Evolutionary conservation across 2,329 filamentous ascomycete species (phyloP).

Genomic region (Laburnicola sp.): DNA sequence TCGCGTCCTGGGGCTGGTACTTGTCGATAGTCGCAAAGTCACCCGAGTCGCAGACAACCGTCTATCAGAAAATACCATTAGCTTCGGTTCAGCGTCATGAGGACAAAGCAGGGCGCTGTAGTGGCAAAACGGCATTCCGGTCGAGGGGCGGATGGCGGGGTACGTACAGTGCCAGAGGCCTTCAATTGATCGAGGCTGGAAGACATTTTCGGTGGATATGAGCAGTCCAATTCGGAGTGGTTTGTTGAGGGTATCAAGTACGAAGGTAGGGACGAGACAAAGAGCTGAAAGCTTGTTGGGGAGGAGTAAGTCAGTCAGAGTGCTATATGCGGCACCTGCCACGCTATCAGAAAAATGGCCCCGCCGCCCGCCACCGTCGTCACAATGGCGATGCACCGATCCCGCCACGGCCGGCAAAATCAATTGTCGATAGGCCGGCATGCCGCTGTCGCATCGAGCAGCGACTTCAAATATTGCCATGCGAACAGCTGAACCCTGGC

Average conservation of each 20-base stretch:
- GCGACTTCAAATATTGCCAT: constrained; percentile 22
- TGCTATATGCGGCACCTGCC: constrained; percentile 6
- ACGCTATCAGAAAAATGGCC: constrained; percentile 10
- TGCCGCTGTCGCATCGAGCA: constrained; percentile 32
- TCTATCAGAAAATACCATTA: constrained; percentile 54
- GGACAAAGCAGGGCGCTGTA: constrained; percentile 10
- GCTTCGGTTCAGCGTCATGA: neutral
- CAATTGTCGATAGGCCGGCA: constrained; percentile 23
- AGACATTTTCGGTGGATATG: constrained; percentile 62
- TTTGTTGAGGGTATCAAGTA: constrained; percentile 5
- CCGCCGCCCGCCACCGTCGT: neutral
- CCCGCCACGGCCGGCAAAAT: constrained; percentile 27
- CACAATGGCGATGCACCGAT: constrained; percentile 16
- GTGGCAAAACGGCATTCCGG: constrained; percentile 20
- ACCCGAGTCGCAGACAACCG: constrained; percentile 97
- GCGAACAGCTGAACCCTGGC: neutral
- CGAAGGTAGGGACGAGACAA: constrained; percentile 3
- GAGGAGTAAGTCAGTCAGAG: constrained; percentile 1
- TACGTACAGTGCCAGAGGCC: constrained; percentile 89
- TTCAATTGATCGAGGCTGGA: constrained; percentile 96
- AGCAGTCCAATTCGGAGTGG: constrained; percentile 2
- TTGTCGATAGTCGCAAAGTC: constrained; percentile 85
- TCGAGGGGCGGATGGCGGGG: constrained; percentile 25
- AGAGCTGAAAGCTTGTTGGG: constrained; percentile 24
- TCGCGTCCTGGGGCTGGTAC: constrained; percentile 99